Evolutionary conservation across 805 yeast genomes (phyloP), one percentile per base, ranked within the genome.

Genomic region (Metschnikowia corniflorae): DNA sequence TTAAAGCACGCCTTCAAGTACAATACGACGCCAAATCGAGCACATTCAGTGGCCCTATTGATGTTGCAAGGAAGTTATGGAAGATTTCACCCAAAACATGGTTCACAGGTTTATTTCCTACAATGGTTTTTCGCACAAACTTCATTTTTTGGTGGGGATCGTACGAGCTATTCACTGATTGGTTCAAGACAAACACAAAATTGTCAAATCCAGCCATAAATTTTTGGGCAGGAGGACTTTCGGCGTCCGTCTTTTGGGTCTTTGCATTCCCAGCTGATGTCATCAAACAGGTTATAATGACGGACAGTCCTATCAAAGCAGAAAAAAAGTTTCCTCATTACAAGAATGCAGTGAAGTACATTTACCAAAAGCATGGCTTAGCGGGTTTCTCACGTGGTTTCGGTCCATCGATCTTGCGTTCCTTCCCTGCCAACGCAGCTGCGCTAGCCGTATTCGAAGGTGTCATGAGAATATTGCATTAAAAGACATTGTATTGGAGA

Each of bases 131-230:
- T 65, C 72, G 96, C 55, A 79, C 95, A 1, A 85, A 85, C 60
- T 88, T 87, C 57, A 71, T 85, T 23, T 84, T 86, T 40, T 86
- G 94, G 91, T 88, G 97, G 97, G 95, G 95, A 2, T 79, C 94
- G 0, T 88, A 88, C 56, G 95, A 86, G 54, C 39, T 86, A 7
- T 72, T 87, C 57, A 85, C 94, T 6, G 68, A 73, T 37, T 80
- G 73, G 70, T 79, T 87, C 60, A 71, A 75, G 46, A 65, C 69
- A 5, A 68, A 85, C 49, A 86, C 95, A 1, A 60, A 63, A 26
- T 47, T 86, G 70, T 75, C 82, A 32, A 75, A 75, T 26, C 77
- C 93, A 2, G 68, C 87, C 0, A 71, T 87, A 40, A 87, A 86
- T 58, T 87, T 87, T 63, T 87, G 95, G 95, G 76, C 89, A 7